These are phyloP conservation scores for Sporothrix phasma DNA, from an alignment of 2,329 filamentous ascomycete genomes.

Conservation along the genomic window DNA sequence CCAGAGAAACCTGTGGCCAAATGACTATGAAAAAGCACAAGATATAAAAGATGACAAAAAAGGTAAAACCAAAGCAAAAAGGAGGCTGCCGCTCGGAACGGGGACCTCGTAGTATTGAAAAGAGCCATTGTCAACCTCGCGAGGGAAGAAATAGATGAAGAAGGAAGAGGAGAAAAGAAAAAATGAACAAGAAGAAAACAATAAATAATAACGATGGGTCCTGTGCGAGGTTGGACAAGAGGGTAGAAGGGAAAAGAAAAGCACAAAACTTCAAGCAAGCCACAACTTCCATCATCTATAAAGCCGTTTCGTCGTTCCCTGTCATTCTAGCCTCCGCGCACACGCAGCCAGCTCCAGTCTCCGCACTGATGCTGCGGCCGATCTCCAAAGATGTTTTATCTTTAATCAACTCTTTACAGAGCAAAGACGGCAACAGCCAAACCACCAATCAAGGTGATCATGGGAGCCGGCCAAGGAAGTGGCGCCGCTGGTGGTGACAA, in stretches of 20 bases:
- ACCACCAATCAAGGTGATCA: conserved; percentile 34
- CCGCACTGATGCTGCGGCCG: not conserved
- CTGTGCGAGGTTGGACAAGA: not conserved
- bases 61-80: not conserved
- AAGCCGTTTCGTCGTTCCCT: not conserved
- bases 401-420: conserved; percentile 27
- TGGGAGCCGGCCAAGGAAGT: conserved; percentile 31
- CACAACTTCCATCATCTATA: not conserved
- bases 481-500: conserved; percentile 26
- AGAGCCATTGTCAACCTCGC: not conserved
- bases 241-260: not conserved
- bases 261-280: not conserved
- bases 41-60: not conserved
- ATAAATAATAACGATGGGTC: not conserved
- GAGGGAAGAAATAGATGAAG: not conserved
- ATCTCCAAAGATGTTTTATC: not conserved
- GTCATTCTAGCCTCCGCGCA: not conserved
- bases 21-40: not conserved
- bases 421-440: conserved; percentile 34
- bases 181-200: not conserved
- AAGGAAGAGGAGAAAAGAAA: not conserved
- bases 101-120: not conserved
- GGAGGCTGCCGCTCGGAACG: not conserved
- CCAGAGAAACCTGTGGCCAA: not conserved
- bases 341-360: not conserved